phyloP scores from a whole-genome alignment of 441 rosid species.

The Jatropha multifida region DNA sequence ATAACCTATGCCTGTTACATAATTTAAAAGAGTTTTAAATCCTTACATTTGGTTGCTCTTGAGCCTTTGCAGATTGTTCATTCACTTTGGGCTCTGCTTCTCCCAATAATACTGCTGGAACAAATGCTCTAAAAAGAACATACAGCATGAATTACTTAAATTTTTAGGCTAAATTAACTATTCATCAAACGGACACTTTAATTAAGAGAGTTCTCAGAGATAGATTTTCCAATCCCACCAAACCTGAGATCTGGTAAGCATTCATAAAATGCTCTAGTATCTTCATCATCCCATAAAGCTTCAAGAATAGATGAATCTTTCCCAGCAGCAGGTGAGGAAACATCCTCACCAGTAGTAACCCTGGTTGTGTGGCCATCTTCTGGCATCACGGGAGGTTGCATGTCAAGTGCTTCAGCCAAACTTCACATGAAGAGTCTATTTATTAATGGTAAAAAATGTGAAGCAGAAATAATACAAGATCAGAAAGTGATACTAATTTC shows the following conservation, averaged over 20 bases:
- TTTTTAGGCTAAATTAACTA: not conserved
- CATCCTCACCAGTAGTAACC: slow-evolving; percentile 84
- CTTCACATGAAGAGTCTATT: slow-evolving; percentile 36
- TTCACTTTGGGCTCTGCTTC: slow-evolving; percentile 82
- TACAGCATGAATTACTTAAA: slow-evolving; percentile 8
- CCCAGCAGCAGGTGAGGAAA: slow-evolving; percentile 64
- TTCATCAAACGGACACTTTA: not conserved
- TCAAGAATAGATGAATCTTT: slow-evolving; percentile 79
- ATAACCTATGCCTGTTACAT: slow-evolving; percentile 1
- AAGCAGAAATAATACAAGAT: not conserved
- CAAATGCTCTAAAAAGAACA: slow-evolving; percentile 81
- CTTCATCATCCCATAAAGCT: slow-evolving; percentile 99
- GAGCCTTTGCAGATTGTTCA: slow-evolving; percentile 73
- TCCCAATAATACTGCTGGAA: slow-evolving; percentile 96
- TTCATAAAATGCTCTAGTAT: slow-evolving; percentile 95
- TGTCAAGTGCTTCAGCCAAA: slow-evolving; percentile 95
- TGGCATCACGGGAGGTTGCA: slow-evolving; percentile 98
- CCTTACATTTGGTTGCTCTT: slow-evolving; percentile 77
- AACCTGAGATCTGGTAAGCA: slow-evolving; percentile 97
- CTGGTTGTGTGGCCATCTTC: slow-evolving; percentile 98
- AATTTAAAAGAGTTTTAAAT: slow-evolving; percentile 26
- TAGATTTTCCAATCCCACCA: slow-evolving; percentile 25
- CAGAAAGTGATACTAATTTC: not conserved
- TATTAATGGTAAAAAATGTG: not conserved
- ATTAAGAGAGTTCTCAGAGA: not conserved